Evolutionary conservation across 129 eudicot species (phyloP).

Genomic region (Lactuca saligna): DNA sequence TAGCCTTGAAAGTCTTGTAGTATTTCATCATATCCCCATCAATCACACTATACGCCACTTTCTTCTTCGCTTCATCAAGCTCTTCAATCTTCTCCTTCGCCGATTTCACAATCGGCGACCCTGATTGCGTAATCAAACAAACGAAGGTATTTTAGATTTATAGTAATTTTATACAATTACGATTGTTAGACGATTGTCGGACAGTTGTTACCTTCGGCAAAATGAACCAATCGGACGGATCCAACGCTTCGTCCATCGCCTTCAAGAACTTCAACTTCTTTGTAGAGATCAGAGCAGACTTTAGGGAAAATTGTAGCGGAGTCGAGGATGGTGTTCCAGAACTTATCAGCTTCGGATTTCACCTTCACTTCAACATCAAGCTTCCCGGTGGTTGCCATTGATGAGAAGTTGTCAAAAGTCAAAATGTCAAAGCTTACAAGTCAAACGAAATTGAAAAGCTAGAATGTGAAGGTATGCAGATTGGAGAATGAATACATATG

Average conservation of each 20-base stretch:
- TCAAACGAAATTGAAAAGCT: slow-evolving; percentile 12
- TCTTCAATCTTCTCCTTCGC: slow-evolving; percentile 71
- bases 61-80: slow-evolving; percentile 58
- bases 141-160: too few relatives aligned
- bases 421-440: slow-evolving; percentile 15
- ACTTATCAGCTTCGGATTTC: slow-evolving; percentile 56
- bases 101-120: slow-evolving; percentile 35
- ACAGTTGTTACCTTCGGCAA: slow-evolving; percentile 46
- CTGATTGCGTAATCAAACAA: slow-evolving; percentile 20
- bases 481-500: neutral
- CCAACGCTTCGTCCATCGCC: slow-evolving; percentile 80
- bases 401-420: slow-evolving; percentile 15
- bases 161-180: neutral
- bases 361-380: slow-evolving; percentile 77
- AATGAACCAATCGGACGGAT: slow-evolving; percentile 60
- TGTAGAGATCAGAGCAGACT: slow-evolving; percentile 65
- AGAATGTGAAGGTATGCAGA: slow-evolving; percentile 15
- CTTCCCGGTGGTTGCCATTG: slow-evolving; percentile 41
- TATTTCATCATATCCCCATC: slow-evolving; percentile 70
- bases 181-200: too few relatives aligned
- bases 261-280: slow-evolving; percentile 62
- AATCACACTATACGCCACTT: slow-evolving; percentile 46
- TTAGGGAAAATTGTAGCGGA: slow-evolving; percentile 63
- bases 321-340: slow-evolving; percentile 58
- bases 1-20: slow-evolving; percentile 66